A percentile compares a stretch with the other conserved stretches of the same genome.
These are phyloP conservation scores for Juncus inflexus DNA, from an alignment of 176 grass and related monocot genomes.

Conservation along the genomic window DNA sequence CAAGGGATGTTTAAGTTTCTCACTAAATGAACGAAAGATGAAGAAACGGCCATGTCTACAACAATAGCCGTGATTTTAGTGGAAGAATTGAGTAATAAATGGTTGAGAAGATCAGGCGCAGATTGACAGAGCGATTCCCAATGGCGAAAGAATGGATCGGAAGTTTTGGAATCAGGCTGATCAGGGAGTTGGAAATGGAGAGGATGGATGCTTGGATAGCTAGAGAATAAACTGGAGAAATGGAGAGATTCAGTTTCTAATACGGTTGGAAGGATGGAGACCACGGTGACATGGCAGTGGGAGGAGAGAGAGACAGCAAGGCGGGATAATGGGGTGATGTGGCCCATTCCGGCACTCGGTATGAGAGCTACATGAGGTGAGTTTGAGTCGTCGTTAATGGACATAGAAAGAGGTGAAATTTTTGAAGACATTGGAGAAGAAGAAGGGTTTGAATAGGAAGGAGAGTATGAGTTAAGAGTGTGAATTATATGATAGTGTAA, in stretches of 20 bases:
- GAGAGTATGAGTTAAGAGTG: no score
- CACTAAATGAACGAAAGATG: constrained; percentile 33
- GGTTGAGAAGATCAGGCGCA: constrained; percentile 25
- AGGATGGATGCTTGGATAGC: constrained; percentile 35
- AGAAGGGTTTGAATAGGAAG: neutral
- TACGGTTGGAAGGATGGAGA: constrained; percentile 39
- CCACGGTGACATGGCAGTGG: constrained; percentile 47
- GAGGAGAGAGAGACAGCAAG: constrained; percentile 42
- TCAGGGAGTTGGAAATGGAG: constrained; percentile 35
- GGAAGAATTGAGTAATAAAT: constrained; percentile 23
- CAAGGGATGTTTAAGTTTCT: constrained; percentile 22
- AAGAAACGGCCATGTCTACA: constrained; percentile 32
- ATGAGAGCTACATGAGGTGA: constrained; percentile 40
- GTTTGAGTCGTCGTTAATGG: neutral
- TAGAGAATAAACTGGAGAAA: constrained; percentile 25
- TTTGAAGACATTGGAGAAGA: neutral
- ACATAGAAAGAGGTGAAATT: neutral
- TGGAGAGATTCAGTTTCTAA: constrained; percentile 48
- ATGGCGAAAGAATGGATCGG: constrained; percentile 50
- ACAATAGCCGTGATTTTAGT: constrained; percentile 35
- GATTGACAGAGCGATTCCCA: constrained; percentile 53
- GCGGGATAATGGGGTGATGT: constrained; percentile 58
- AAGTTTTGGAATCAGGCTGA: constrained; percentile 2
- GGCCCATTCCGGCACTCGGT: constrained; percentile 75
- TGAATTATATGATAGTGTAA: no score